Percentiles rank a stretch among this genome's conserved stretches.
These are phyloP conservation scores for Anthoceros angustus DNA, from an alignment of 225 moss, liverwort and hornwort species.

Conservation along the genomic window DNA sequence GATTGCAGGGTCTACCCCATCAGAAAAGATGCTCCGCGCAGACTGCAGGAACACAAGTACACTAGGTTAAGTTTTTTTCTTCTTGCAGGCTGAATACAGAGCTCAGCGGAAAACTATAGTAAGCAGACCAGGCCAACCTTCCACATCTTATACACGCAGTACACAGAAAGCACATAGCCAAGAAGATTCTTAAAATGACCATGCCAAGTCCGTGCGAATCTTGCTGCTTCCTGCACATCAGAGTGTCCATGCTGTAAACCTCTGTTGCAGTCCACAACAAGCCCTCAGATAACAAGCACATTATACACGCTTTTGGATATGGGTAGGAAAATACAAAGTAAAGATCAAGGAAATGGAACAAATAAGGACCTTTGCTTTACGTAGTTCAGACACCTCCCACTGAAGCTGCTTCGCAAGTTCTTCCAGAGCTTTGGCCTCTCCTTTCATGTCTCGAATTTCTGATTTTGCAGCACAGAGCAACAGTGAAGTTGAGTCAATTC, in stretches of 20 bases:
- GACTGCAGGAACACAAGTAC: background rate
- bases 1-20: background rate
- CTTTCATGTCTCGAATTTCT: background rate
- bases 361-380: background rate
- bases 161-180: background rate
- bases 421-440: background rate
- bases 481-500: background rate
- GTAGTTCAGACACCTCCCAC: conserved; percentile 4
- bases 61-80: background rate
- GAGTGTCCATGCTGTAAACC: background rate
- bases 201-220: background rate
- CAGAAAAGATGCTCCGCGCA: background rate
- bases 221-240: background rate
- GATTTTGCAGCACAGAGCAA: background rate
- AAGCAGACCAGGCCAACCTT: background rate
- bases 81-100: background rate
- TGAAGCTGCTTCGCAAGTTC: conserved; percentile 4
- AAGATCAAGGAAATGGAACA: background rate
- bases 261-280: background rate
- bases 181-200: background rate
- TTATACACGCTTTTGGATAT: background rate
- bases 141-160: background rate
- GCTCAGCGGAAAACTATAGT: background rate
- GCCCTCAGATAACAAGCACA: background rate
- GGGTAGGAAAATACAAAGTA: no score